phyloP scores from a whole-genome alignment of 306 rosid species.

The Inga oerstediana region DNA sequence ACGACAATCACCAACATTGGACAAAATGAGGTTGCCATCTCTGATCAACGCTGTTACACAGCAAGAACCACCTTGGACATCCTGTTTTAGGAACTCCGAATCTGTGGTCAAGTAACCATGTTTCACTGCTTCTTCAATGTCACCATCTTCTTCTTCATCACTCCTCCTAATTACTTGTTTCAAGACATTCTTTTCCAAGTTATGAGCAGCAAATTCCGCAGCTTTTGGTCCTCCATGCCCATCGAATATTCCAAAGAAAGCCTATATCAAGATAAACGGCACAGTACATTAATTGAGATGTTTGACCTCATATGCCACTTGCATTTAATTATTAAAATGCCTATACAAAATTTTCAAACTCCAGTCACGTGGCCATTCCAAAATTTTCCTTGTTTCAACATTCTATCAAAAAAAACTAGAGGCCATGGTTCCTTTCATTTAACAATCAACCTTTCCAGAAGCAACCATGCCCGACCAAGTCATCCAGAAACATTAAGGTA shows the following conservation, averaged over 20 bases:
- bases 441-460: neutral
- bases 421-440: neutral
- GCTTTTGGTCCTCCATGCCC: slow-evolving; percentile 80
- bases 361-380: neutral
- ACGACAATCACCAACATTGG: slow-evolving; percentile 69
- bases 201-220: slow-evolving; percentile 60
- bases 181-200: slow-evolving; percentile 54
- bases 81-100: slow-evolving; percentile 57
- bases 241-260: slow-evolving; percentile 65
- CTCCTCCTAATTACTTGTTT: slow-evolving; percentile 42
- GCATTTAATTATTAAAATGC: neutral
- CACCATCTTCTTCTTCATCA: slow-evolving; percentile 9
- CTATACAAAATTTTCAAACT: slow-evolving; percentile 4
- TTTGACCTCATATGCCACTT: slow-evolving; percentile 14
- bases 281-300: neutral
- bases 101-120: slow-evolving; percentile 63
- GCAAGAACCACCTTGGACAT: slow-evolving; percentile 57
- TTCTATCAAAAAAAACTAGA: neutral
- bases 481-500: neutral
- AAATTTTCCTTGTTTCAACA: slow-evolving; percentile 7
- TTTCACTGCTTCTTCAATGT: slow-evolving; percentile 54
- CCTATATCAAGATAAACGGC: slow-evolving; percentile 45
- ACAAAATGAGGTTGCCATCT: slow-evolving; percentile 53
- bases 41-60: slow-evolving; percentile 65
- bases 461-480: neutral